These are phyloP conservation scores for Asclepias syriaca DNA, from an alignment of 257 asterid genomes.

Conservation along the genomic window DNA sequence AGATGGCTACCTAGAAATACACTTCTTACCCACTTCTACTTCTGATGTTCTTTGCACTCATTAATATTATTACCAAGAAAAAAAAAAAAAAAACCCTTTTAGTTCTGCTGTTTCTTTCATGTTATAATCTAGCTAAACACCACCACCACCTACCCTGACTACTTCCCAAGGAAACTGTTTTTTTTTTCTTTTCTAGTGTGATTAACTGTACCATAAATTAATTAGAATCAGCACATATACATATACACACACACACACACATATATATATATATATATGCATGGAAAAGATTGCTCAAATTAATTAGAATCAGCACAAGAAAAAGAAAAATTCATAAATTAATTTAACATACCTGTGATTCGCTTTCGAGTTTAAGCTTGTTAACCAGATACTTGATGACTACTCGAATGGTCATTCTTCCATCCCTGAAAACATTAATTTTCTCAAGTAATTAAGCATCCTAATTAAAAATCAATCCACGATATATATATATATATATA, in stretches of 20 bases:
- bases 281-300: not conserved
- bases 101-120: constrained; percentile 61
- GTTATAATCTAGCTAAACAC: constrained; percentile 10
- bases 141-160: constrained; percentile 31
- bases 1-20: constrained; percentile 35
- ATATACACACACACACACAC: no score
- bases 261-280: not conserved
- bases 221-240: not conserved
- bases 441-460: no score
- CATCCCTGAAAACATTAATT: constrained; percentile 49
- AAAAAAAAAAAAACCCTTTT: constrained; percentile 19
- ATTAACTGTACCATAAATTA: not conserved
- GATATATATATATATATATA: no score
- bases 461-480: no score
- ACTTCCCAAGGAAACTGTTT: no score
- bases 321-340: no score
- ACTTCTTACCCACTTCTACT: constrained; percentile 65
- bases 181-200: not conserved
- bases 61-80: constrained; percentile 13
- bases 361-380: constrained; percentile 75
- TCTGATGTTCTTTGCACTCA: constrained; percentile 34
- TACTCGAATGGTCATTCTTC: constrained; percentile 70
- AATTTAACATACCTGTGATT: constrained; percentile 73
- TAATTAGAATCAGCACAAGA: not conserved
- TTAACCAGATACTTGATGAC: constrained; percentile 79